Conservation (phyloP, 2,329 filamentous ascomycete genomes). For the Aspergillus jensenii region DNA sequence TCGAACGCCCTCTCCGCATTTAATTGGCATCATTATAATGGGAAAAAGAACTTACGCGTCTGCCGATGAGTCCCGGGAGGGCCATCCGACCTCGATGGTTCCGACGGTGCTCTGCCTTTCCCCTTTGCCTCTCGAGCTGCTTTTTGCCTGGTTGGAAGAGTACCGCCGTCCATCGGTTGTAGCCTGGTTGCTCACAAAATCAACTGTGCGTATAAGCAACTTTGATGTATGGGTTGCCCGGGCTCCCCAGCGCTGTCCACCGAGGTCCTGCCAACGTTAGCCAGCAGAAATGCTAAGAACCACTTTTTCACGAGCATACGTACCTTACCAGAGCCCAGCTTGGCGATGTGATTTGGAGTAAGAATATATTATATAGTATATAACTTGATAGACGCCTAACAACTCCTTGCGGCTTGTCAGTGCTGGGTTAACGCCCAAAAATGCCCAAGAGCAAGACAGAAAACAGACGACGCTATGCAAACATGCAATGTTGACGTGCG, state of each 20-base stretch:
- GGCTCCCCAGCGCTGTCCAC: background rate
- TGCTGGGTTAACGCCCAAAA: background rate
- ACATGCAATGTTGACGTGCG: background rate
- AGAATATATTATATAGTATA: background rate
- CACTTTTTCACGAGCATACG: background rate
- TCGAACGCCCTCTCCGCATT: background rate
- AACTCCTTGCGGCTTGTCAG: background rate
- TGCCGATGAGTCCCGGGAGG: constrained; percentile 1
- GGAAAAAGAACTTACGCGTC: constrained; percentile 13
- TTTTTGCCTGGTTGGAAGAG: constrained; percentile 7
- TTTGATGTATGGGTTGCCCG: background rate
- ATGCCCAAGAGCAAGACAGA: background rate
- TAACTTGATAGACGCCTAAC: background rate
- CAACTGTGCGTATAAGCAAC: background rate
- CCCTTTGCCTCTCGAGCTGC: constrained; percentile 2
- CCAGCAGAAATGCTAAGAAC: background rate
- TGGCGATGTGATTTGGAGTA: background rate
- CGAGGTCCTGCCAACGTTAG: background rate
- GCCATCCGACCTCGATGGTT: background rate
- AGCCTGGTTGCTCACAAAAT: constrained; percentile 6
- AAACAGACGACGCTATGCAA: background rate
- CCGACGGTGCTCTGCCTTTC: background rate
- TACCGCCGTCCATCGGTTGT: constrained; percentile 14
- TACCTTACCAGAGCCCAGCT: background rate
- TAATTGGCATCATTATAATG: background rate